Evolutionary conservation across 2,329 filamentous ascomycete genomes (phyloP).

Genomic region (Cladosporium sp.): DNA sequence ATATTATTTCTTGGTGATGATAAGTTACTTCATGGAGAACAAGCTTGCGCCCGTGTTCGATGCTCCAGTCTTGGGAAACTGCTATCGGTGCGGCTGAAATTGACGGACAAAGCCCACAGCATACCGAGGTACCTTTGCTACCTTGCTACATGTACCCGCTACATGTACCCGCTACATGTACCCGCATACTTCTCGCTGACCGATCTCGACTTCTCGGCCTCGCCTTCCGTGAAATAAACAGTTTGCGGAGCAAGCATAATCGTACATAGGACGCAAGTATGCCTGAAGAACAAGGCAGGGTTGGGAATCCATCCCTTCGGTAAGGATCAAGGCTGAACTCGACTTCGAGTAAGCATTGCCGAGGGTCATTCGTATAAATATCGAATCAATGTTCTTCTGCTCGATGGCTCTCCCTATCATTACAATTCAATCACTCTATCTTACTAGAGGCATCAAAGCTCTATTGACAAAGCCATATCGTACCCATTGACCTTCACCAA

Average conservation of each 20-base stretch:
- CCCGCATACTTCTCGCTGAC: not conserved
- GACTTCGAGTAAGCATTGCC: not conserved
- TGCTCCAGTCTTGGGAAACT: not conserved
- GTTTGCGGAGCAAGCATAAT: not conserved
- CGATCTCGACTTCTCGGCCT: not conserved
- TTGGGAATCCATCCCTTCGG: not conserved
- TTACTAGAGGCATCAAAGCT: not conserved
- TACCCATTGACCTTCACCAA: not conserved
- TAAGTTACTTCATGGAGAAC: not conserved
- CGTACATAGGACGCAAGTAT: not conserved
- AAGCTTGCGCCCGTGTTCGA: not conserved
- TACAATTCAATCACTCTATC: not conserved
- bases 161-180: no score
- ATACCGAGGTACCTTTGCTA: not conserved
- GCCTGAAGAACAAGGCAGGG: constrained; percentile 2
- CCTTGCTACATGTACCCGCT: no score
- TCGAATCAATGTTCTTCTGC: not conserved
- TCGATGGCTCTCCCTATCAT: not conserved
- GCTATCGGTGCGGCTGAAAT: not conserved
- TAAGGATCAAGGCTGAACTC: not conserved
- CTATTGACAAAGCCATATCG: not conserved
- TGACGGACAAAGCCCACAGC: not conserved
- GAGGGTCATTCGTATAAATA: not conserved
- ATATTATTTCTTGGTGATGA: not conserved
- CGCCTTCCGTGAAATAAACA: not conserved